Base-by-base conservation (phyloP, 441 rosid genomes). In the Daphne laureola region DNA sequence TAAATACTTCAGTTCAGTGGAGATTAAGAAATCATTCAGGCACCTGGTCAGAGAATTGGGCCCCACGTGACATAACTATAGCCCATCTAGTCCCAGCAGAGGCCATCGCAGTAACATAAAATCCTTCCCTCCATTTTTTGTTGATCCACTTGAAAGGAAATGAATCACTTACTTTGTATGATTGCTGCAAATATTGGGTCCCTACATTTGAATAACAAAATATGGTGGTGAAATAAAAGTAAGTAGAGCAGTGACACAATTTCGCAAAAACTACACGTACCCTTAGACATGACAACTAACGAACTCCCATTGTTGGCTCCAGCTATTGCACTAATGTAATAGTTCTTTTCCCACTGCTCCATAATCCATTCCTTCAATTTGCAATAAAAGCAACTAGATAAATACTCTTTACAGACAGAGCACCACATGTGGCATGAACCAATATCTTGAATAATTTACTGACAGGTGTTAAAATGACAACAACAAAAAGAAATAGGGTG, bases 131-230 rank as follows among this genome's bases (percentile, higher is more conserved):
- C 98, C 98, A 92, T 59, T 89, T 92, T 70, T 89, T 92, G 66
- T 86, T 86, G 62, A 92, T 92, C 98, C 98, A 89, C 79, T 89
- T 89, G 63, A 75, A 93, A 48, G 98, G 97, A 63, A 93, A 93
- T 16, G 92, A 74, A 64, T 93, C 97, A 5, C 97, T 81, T 43
- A 89, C 97, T 80, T 93, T 93, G 66, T 93, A 89, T 0, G 98
- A 93, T 67, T 93, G 98, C 73, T 93, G 98, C 65, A 78, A 55
- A 78, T 84, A 93, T 59, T 78, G 87, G 4, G 95, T 89, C 55
- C 98, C 98, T 91, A 71, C 54, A 58, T 41, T 31, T 23, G 40
- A 72, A 58, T 26, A 23, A 40, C 58, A 43, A 18, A 59, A 57
- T 4, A 15, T 47, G 51, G 13, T 13, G 17, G 27, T 18, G 26